phyloP scores from a whole-genome alignment of 2,329 filamentous ascomycete genomes.

The Pyricularia sp. region DNA sequence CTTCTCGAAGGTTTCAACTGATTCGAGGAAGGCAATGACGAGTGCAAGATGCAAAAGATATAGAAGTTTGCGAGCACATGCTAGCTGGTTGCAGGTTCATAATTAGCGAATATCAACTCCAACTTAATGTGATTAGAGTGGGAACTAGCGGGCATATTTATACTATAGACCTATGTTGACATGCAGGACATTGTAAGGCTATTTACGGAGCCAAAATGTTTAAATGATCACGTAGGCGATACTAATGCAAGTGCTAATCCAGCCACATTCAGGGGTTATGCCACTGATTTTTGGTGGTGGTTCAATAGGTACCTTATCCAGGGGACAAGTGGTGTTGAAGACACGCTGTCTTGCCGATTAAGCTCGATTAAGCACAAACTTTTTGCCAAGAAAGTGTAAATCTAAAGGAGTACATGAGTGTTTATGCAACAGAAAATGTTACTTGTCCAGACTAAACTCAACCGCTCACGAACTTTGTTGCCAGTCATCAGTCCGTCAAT shows the following conservation, averaged over 20 bases:
- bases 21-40: no score
- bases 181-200: neutral
- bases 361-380: neutral
- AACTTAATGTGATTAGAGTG: no score
- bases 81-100: no score
- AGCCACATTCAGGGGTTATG: neutral
- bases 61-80: no score
- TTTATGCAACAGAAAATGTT: no score
- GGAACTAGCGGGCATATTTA: no score
- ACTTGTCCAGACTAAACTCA: neutral
- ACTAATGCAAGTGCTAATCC: neutral
- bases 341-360: neutral
- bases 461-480: neutral
- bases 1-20: no score
- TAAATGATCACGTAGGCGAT: neutral
- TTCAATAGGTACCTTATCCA: neutral
- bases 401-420: no score
- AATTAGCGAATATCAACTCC: no score
- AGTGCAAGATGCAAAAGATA: no score
- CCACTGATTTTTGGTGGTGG: neutral
- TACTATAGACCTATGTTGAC: no score
- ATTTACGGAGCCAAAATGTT: neutral
- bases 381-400: no score
- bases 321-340: neutral
- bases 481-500: neutral